Percentiles rank a stretch among this genome's conserved stretches.
Conservation (phyloP, 1,284 basidiomycete genomes). For the Taiwanofungus camphoratus region DNA sequence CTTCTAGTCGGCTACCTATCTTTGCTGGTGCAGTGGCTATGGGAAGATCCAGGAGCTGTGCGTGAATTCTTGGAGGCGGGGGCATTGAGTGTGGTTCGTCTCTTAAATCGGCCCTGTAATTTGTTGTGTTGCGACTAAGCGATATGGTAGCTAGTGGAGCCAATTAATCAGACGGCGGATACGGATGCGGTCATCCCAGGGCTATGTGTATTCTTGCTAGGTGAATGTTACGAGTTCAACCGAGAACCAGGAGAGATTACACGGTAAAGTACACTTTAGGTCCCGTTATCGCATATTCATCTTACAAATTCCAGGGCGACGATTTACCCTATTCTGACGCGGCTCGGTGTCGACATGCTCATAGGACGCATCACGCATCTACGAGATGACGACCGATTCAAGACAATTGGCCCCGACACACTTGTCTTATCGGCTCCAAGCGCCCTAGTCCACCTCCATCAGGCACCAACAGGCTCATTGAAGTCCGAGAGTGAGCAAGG, state of each 20-base stretch:
- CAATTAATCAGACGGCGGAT: constrained; percentile 87
- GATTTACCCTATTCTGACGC: constrained; percentile 84
- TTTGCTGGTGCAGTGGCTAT: constrained; percentile 89
- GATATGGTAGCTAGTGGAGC: constrained; percentile 74
- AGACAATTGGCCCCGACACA: constrained; percentile 78
- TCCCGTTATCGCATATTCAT: not conserved
- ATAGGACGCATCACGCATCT: constrained; percentile 83
- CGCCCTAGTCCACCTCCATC: constrained; percentile 23
- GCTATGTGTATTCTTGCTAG: constrained; percentile 88
- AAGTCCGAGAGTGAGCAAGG: constrained; percentile 45
- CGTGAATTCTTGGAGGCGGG: constrained; percentile 88
- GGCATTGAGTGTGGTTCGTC: constrained; percentile 75
- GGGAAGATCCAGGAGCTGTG: constrained; percentile 89
- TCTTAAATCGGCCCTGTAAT: not conserved
- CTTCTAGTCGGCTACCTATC: constrained; percentile 84
- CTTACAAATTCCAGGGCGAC: constrained; percentile 48
- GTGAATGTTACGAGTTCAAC: constrained; percentile 93
- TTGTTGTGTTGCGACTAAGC: not conserved
- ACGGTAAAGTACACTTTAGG: constrained; percentile 39
- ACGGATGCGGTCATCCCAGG: constrained; percentile 86
- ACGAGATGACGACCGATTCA: constrained; percentile 90
- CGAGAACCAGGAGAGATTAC: constrained; percentile 90
- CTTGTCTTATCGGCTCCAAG: constrained; percentile 50
- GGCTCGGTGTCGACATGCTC: constrained; percentile 82
- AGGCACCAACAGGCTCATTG: constrained; percentile 28